Evolutionary conservation across 139 green algal species (phyloP).

Genomic region (Zygnema cylindricum): DNA sequence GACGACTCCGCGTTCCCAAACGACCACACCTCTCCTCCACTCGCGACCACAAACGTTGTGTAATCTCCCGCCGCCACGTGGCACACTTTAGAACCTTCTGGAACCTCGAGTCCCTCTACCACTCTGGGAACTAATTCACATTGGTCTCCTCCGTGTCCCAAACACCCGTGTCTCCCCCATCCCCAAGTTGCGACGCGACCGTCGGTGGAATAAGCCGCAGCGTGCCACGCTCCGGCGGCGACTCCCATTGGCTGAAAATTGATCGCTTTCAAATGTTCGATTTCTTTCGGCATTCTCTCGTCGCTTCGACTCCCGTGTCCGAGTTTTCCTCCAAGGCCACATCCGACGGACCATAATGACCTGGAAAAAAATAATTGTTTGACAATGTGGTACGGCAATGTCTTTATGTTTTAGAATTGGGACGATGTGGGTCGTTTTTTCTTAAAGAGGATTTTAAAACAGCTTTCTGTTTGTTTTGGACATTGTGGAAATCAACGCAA

Average conservation of each 20-base stretch:
- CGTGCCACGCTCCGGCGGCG: constrained; percentile 44
- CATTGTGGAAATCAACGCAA: too few species aligned
- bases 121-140: constrained; percentile 24
- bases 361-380: too few species aligned
- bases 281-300: constrained; percentile 23
- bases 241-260: constrained; percentile 27
- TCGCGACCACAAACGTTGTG: constrained; percentile 48
- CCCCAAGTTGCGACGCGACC: constrained; percentile 44
- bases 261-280: constrained; percentile 22
- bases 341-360: constrained; percentile 35
- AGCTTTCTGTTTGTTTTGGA: too few species aligned
- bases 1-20: constrained; percentile 38
- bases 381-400: too few species aligned
- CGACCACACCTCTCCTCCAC: constrained; percentile 44
- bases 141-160: constrained; percentile 31
- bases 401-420: too few species aligned
- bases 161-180: constrained; percentile 37
- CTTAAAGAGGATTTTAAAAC: too few species aligned
- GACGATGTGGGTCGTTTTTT: too few species aligned
- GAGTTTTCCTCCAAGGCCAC: constrained; percentile 43
- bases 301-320: constrained; percentile 36
- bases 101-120: constrained; percentile 3
- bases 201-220: constrained; percentile 13
- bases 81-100: constrained; percentile 3
- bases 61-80: constrained; percentile 51